These are phyloP conservation scores for Alternaria sp. DNA, from an alignment of 2,329 filamentous ascomycete genomes.

Conservation along the genomic window DNA sequence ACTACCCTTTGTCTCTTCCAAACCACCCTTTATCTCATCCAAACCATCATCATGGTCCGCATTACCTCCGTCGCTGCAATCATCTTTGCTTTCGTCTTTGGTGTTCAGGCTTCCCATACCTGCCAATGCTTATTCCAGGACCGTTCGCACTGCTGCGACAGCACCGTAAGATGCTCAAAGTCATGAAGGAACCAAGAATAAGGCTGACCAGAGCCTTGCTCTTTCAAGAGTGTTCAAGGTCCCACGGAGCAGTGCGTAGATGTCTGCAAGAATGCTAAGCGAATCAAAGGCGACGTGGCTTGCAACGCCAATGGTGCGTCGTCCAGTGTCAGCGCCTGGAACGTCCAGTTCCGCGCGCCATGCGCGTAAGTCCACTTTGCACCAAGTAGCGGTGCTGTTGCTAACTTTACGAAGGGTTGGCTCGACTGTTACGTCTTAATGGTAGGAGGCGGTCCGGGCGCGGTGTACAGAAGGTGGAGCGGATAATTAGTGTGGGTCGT, in stretches of 20 bases:
- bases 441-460: neutral
- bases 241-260: neutral
- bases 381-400: neutral
- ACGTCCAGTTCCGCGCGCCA: conserved; percentile 2
- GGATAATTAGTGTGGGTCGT: neutral
- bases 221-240: neutral
- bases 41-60: neutral
- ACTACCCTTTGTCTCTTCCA: too few species aligned
- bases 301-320: neutral
- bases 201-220: neutral
- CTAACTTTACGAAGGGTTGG: neutral
- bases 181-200: neutral
- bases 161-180: neutral
- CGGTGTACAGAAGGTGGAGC: neutral
- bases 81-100: conserved; percentile 2
- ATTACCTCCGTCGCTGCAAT: neutral
- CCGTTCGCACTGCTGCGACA: conserved; percentile 2
- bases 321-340: neutral
- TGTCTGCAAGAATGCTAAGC: neutral
- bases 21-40: neutral
- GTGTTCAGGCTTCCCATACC: conserved; percentile 5
- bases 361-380: neutral
- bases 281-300: neutral
- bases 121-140: conserved; percentile 1
- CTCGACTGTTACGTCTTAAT: neutral